Conservation (phyloP, 257 asterid genomes). For the Rubia yunnanensis region DNA sequence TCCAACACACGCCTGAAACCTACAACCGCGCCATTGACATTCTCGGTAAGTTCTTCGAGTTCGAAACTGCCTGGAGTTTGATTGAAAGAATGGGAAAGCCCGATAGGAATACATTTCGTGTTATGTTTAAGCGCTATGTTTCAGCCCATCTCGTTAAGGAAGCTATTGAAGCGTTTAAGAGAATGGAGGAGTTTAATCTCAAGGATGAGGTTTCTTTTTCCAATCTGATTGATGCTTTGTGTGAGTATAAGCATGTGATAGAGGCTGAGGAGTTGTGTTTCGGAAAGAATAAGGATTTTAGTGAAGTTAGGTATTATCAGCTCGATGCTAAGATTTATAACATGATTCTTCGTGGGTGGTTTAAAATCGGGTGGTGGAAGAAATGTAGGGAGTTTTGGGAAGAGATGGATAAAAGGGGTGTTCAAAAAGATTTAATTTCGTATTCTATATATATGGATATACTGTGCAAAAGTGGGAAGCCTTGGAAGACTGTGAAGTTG, state of each 20-base stretch:
- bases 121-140: constrained; percentile 62
- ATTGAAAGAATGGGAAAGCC: constrained; percentile 56
- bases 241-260: constrained; percentile 81
- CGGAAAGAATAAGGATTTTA: constrained; percentile 21
- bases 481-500: constrained; percentile 75
- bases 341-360: constrained; percentile 81
- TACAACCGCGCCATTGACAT: constrained; percentile 61
- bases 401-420: constrained; percentile 73
- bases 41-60: constrained; percentile 83
- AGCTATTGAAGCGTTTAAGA: constrained; percentile 61
- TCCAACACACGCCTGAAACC: constrained; percentile 55
- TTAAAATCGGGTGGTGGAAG: constrained; percentile 78
- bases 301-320: constrained; percentile 21
- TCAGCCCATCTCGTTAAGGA: constrained; percentile 74
- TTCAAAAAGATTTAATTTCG: constrained; percentile 61
- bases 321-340: constrained; percentile 50
- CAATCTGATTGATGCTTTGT: constrained; percentile 66
- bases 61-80: constrained; percentile 51
- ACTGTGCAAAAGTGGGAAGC: constrained; percentile 73
- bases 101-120: constrained; percentile 63
- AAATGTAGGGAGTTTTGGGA: constrained; percentile 88
- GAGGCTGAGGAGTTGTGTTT: constrained; percentile 91
- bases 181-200: constrained; percentile 48
- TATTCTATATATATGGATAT: constrained; percentile 87
- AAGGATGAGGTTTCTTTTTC: constrained; percentile 66